Evolutionary conservation across 257 asterid species (phyloP), one percentile per base, ranked within the genome.

Genomic region (Solanum peruvianum): DNA sequence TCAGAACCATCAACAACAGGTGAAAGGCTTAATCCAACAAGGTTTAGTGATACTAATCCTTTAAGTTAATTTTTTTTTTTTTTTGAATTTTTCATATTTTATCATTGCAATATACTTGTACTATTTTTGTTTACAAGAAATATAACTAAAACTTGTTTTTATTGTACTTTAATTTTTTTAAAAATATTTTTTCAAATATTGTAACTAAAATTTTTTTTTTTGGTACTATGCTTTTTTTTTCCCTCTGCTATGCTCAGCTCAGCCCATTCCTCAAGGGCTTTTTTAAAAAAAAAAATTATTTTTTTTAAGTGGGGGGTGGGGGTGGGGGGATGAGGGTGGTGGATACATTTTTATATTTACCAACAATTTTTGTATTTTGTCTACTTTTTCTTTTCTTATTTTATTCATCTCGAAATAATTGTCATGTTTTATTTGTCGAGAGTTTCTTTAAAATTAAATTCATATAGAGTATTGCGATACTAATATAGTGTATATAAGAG

Each of bases 1-100:
- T 96, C 99, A 71, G 98, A 93, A 86, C 98, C 98, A 31, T 96
- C 98, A 60, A 92, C 91, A 92, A 95, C 90, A 66, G 98, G 96
- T 31, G 95, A 89, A 86, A 90, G 95, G 90, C 94, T 95, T 8
- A 85, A 78, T 85, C 91, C 89, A 87, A 89, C 56, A 87, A 90
- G 95, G 91, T 92, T 92, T 90, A 88, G 84, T 75, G 89, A 92
- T 31, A 86, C 90, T 58, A 86, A 80, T 88, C 80, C 84, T 78
- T 10, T 27, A 78, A 78, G 41, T 14, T 78, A 14, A 78, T n/a
- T 77, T 16, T 14, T 44, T 8, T 15, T 77, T 4, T 77, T 4
- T 25, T 41, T 49, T 15, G 21, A 49, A 49, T 15, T 49, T 49
- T 49, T 49, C 60, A 49, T 49, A 18, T 52, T 52, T 52, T 52